Percentiles rank a stretch among this genome's conserved stretches.
Evolutionary conservation across 164 flowering plant genomes (phyloP).

Genomic region (Chloranthus sessilifolius): DNA sequence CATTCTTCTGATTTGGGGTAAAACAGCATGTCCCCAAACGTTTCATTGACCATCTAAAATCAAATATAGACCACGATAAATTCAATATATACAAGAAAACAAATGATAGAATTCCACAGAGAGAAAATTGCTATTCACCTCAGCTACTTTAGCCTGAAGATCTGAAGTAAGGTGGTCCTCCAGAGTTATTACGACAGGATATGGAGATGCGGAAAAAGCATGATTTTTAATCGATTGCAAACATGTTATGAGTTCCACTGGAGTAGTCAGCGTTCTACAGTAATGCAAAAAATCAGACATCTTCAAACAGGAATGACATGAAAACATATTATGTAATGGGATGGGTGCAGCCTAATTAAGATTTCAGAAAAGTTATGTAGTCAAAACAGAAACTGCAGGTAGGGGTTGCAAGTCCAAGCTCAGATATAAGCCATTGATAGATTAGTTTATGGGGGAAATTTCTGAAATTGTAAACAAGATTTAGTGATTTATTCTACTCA

Average conservation of each 20-base stretch:
- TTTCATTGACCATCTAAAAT: slow-evolving; percentile 56
- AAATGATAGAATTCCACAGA: background rate
- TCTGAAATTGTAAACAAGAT: no score
- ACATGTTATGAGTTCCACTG: slow-evolving; percentile 60
- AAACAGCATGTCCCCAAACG: slow-evolving; percentile 65
- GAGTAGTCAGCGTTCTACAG: slow-evolving; percentile 60
- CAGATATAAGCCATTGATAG: no score
- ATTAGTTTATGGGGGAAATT: no score
- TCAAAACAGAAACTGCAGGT: no score
- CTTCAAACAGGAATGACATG: slow-evolving; percentile 6
- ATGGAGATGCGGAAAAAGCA: slow-evolving; percentile 53
- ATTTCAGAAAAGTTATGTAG: background rate
- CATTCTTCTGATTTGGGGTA: slow-evolving; percentile 45
- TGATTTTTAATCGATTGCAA: slow-evolving; percentile 62
- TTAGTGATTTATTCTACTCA: no score
- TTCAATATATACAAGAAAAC: background rate
- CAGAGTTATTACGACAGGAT: slow-evolving; percentile 62
- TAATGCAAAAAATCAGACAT: slow-evolving; percentile 4
- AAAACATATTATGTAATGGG: background rate
- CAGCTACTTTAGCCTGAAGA: slow-evolving; percentile 73
- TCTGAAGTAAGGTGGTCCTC: slow-evolving; percentile 74
- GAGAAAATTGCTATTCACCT: slow-evolving; percentile 29
- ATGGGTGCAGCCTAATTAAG: background rate
- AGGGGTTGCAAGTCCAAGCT: no score
- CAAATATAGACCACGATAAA: no score